These are phyloP conservation scores for Bipolaris oryzae DNA, from an alignment of 2,329 filamentous ascomycete species.

Conservation along the genomic window DNA sequence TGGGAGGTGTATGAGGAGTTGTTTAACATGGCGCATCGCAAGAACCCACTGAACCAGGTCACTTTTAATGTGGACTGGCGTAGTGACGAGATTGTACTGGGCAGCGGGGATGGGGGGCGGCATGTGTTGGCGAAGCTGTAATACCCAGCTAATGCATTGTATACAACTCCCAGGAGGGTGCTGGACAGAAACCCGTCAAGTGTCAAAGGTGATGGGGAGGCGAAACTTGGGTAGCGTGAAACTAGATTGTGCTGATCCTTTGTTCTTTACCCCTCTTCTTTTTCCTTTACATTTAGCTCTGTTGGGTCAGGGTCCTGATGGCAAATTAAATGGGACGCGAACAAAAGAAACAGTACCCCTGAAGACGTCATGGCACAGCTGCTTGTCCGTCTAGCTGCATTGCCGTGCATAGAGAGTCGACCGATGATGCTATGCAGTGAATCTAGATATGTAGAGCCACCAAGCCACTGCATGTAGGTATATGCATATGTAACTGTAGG, in stretches of 20 bases:
- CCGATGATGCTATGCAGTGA: neutral
- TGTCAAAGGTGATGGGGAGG: slow-evolving; percentile 2
- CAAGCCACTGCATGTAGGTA: too few relatives aligned
- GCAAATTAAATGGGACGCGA: neutral
- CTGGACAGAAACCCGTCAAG: slow-evolving; percentile 9
- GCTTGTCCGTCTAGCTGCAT: neutral
- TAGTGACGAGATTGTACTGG: slow-evolving; percentile 57
- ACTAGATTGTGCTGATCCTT: neutral
- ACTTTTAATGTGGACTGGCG: slow-evolving; percentile 59
- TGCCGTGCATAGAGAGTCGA: neutral
- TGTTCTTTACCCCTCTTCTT: neutral
- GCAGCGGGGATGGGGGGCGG: slow-evolving; percentile 49
- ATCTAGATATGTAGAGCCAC: neutral
- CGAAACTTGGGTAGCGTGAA: slow-evolving; percentile 15
- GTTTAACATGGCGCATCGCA: slow-evolving; percentile 57
- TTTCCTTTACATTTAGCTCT: neutral
- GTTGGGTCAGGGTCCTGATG: neutral
- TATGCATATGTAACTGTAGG: neutral
- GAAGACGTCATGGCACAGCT: slow-evolving; percentile 1
- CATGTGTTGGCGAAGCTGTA: slow-evolving; percentile 37
- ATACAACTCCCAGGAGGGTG: neutral
- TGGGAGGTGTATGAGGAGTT: slow-evolving; percentile 60
- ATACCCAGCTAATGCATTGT: neutral
- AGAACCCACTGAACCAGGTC: slow-evolving; percentile 58
- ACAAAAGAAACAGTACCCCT: neutral